Base-by-base conservation (phyloP, 495 filamentous ascomycete species). In the Podospora conica region DNA sequence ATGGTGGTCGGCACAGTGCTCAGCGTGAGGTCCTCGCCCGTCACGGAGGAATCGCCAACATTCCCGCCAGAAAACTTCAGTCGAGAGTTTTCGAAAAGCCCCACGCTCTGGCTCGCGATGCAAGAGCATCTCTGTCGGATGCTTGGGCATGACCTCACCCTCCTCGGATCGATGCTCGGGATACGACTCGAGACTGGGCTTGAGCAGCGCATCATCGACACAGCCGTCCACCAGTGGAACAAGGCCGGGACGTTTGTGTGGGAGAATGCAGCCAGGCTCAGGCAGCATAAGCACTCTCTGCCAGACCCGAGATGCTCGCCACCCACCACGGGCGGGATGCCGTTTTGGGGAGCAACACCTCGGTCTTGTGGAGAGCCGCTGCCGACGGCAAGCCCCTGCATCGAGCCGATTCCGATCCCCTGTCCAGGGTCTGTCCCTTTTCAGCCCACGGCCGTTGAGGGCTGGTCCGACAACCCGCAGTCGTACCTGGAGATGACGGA, bases 91-190 rank as follows among this genome's bases (percentile, higher is more conserved):
- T 72, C 69, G 28, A 64, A 70, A 22, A 77, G 71, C 59, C 75
- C 75, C 33, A 77, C 75, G 9, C 65, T 74, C 20, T 75, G 73
- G 73, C 31, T 77, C 25, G 66, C 71, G 31, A 78, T 73, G 66
- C 72, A 74, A 65, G 73, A 73, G 55, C 72, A 74, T 53, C 64
- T 78, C 33, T 71, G 73, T 53, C 75, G 76, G 65, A 78, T 74
- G 66, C 67, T 78, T 25, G 76, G 71, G 1, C 75, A 77, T 31
- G 71, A 79, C 58, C 58, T 78, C 25, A 69, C 77, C 9, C 78
- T 69, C 31, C 60, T 79, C 4, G 76, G 73, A 0, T 73, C 70
- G 0, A 69, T 71, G 55, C 56, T 79, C 5, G 72, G 73, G 2
- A 76, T 79, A 60, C 70, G 69, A 53, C 64, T 77, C 18, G 74